Evolutionary conservation across 2,329 filamentous ascomycete species (phyloP), one percentile per base, ranked within the genome.

Genomic region (Aureobasidium sp.): DNA sequence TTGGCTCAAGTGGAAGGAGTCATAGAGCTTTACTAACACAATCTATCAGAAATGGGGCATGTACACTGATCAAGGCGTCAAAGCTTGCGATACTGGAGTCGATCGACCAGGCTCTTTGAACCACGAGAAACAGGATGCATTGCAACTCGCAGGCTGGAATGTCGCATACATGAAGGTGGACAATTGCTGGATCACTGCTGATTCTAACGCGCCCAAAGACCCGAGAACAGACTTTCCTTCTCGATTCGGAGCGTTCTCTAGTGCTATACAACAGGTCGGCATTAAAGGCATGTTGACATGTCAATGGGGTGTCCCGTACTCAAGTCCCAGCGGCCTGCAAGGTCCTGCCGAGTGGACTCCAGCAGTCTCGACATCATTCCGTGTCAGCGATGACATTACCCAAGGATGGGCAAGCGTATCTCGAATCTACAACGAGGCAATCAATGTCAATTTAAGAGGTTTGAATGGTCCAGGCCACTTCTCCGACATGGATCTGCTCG

Each of bases 21-120:
- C 12, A 26, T 13, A 15, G 3, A 26, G 29, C 34, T 43, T 55
- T 10, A 17, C 24, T 37, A 12, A 41, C 36, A 8, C 2, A 17
- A 8, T 6, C 8, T 1, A 10, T n/a, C 66, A 84, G 15, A 75
- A 79, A 34, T 84, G 82, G 65, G 81, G 81, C 1, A 71, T 84
- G n/a, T 84, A 84, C 64, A 83, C 81, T 17, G 68, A 71, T 63
- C 65, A 68, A 61, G 70, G 70, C 9, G 62, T 68, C 2, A 64
- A 67, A 17, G 55, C 63, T 10, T 72, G 71, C 57, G 69, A 70
- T 46, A 66, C 63, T 20, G 63, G 64, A 20, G 53, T 62, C 10
- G 39, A 52, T 1, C 50, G 56, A n/a, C 64, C 63, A 1, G 71
- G 67, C 0, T 67, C 63, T 27, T 59, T 71, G 29, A 63, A 63